Base-by-base conservation (phyloP, 768 basidiomycete genomes). In the Boletus insuetus region DNA sequence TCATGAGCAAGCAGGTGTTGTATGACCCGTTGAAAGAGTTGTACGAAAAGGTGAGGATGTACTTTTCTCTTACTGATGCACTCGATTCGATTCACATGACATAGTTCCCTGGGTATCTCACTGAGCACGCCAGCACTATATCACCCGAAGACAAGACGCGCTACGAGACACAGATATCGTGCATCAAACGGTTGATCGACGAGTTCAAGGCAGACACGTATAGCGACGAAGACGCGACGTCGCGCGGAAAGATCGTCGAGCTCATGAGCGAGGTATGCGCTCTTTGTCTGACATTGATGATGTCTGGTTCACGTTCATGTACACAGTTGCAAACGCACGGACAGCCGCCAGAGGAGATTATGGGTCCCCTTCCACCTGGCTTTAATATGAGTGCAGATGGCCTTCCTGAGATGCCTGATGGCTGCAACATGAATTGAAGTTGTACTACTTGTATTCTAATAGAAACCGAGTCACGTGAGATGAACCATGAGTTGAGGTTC, bases 11-110 rank as follows among this genome's bases (percentile, higher is more conserved):
- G 37, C 66, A 72, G 0, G 58, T 72, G 82, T 72, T 95, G n/a
- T 87, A 94, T 60, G 91, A 93, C 43, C 93, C 94, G 0, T 66
- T 95, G 54, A 90, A 89, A 61, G 93, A 96, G 65, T 71, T 96
- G 47, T 16, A 67, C 45, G 64, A 71, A 9, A 70, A 69, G 60
- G 66, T 46, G 46, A 46, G 66, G 24, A 6, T 41, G 11, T 20
- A 6, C 6, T 2, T n/a, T 4, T 13, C 3, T 51, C 44, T 45
- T 20, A 7, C 24, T 8, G 3, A 16, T 42, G 22, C 3, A 12
- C 16, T 11, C 20, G 34, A 24, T 38, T 11, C 20, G 34, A 24
- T 38, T 31, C 8, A 54, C 41, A 2, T 29, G 26, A 10, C 16
- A 29, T 20, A 54, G 91, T 92, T 91, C 77, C 93, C 93, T 1